Evolutionary conservation across 441 rosid species (phyloP).

Genomic region (Adansonia grandidieri): DNA sequence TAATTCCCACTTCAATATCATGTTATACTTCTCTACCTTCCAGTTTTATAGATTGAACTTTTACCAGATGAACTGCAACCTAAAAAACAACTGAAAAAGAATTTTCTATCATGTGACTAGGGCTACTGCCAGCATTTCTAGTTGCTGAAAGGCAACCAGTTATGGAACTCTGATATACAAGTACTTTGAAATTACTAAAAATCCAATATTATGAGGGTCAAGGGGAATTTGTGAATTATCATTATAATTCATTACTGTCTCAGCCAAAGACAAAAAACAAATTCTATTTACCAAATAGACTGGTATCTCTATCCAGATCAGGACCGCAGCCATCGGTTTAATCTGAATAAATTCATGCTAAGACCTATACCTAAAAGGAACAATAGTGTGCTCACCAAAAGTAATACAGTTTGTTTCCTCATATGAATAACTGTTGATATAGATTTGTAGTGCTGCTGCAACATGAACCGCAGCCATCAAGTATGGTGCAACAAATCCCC

Average conservation of each 20-base stretch:
- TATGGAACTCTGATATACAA: not conserved
- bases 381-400: constrained; percentile 65
- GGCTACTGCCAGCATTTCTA: not conserved
- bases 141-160: not conserved
- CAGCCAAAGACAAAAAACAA: not conserved
- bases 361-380: constrained; percentile 31
- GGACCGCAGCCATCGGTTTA: constrained; percentile 12
- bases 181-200: constrained; percentile 1
- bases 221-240: constrained; percentile 2
- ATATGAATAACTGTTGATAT: constrained; percentile 62
- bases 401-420: constrained; percentile 65
- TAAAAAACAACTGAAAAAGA: not conserved
- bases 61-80: not conserved
- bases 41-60: not conserved
- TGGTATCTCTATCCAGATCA: not conserved
- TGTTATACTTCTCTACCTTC: not conserved
- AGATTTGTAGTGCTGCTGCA: constrained; percentile 73
- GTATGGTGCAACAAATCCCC: constrained; percentile 95
- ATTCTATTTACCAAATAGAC: not conserved
- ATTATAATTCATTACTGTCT: not conserved
- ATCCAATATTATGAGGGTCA: not conserved
- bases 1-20: not conserved
- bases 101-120: not conserved
- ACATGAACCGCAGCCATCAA: constrained; percentile 83
- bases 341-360: constrained; percentile 8